phyloP scores from a whole-genome alignment of 164 flowering plant genomes.

The Pachysandra terminalis region DNA sequence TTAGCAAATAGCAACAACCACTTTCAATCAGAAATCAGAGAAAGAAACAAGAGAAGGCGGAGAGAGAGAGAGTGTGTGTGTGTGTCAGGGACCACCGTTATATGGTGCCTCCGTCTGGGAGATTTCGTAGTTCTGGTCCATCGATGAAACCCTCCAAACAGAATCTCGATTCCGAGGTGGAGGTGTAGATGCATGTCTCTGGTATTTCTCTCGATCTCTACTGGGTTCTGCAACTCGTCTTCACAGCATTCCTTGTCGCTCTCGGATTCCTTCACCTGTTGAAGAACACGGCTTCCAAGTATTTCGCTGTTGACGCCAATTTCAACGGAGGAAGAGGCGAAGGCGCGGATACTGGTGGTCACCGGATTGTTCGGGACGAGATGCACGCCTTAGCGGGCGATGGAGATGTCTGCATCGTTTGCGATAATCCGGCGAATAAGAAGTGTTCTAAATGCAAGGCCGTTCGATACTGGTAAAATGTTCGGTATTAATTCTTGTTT shows the following conservation, averaged over 20 bases:
- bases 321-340: slow-evolving; percentile 31
- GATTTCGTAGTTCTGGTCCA: background rate
- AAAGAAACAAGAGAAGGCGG: background rate
- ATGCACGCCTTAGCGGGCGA: slow-evolving; percentile 22
- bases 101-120: background rate
- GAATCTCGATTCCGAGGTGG: slow-evolving; percentile 9
- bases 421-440: slow-evolving; percentile 38
- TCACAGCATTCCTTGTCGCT: slow-evolving; percentile 34
- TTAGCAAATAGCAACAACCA: too few relatives aligned
- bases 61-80: background rate
- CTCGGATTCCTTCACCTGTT: slow-evolving; percentile 51
- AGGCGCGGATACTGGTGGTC: background rate
- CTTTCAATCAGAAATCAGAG: background rate
- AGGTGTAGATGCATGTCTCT: slow-evolving; percentile 52
- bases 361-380: slow-evolving; percentile 1
- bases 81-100: background rate
- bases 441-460: slow-evolving; percentile 72
- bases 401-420: slow-evolving; percentile 42
- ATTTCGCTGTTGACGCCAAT: slow-evolving; percentile 64
- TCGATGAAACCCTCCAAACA: slow-evolving; percentile 27
- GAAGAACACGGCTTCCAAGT: slow-evolving; percentile 63
- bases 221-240: slow-evolving; percentile 44
- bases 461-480: slow-evolving; percentile 67
- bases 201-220: slow-evolving; percentile 51
- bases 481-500: background rate